Evolutionary conservation across 2,329 filamentous ascomycete genomes (phyloP).

Genomic region (Fusarium pilosicola): DNA sequence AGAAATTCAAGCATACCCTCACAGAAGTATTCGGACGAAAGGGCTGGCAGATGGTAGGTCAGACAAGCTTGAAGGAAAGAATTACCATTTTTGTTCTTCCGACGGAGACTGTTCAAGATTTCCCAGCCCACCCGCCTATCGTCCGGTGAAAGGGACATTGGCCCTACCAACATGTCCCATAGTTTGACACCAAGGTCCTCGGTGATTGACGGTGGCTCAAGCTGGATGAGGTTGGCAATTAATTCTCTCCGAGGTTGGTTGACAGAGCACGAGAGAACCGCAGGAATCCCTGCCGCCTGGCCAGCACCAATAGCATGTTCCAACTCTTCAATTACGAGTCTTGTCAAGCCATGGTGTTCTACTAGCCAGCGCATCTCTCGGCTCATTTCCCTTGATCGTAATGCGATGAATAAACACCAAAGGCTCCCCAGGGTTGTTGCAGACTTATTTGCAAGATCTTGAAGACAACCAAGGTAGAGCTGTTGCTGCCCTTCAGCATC

Average conservation of each 20-base stretch:
- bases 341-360: constrained; percentile 68
- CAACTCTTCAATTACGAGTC: constrained; percentile 72
- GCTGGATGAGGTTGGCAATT: constrained; percentile 66
- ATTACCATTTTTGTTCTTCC: constrained; percentile 58
- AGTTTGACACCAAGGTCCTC: constrained; percentile 69
- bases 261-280: constrained; percentile 58
- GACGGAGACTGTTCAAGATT: constrained; percentile 63
- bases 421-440: constrained; percentile 77
- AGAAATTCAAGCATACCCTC: constrained; percentile 72
- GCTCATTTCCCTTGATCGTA: constrained; percentile 54
- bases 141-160: constrained; percentile 64
- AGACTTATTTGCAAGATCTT: constrained; percentile 73
- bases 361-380: constrained; percentile 68
- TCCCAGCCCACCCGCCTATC: constrained; percentile 77
- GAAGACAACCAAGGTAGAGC: constrained; percentile 74
- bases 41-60: constrained; percentile 63
- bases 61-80: constrained; percentile 66
- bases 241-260: constrained; percentile 67
- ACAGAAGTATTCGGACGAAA: constrained; percentile 69
- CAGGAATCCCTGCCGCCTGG: constrained; percentile 51
- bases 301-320: constrained; percentile 60
- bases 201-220: constrained; percentile 71
- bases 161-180: constrained; percentile 79
- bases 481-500: constrained; percentile 64
- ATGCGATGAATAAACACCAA: constrained; percentile 66